These are phyloP conservation scores for Cladosporium sp. DNA, from an alignment of 2,329 filamentous ascomycete genomes.

Conservation along the genomic window DNA sequence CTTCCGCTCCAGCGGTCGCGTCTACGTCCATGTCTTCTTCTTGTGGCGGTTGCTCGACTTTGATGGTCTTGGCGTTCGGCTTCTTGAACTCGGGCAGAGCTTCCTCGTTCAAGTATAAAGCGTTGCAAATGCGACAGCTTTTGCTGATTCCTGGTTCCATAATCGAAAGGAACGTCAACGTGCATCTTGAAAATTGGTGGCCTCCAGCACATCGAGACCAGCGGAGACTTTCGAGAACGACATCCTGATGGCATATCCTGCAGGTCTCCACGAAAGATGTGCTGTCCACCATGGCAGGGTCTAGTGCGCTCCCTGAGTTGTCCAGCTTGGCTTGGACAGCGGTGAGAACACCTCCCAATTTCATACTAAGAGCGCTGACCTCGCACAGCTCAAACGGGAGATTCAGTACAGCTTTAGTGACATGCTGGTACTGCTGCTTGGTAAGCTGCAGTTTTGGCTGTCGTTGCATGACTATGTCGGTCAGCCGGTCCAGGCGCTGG, in stretches of 20 bases:
- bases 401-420: not conserved
- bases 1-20: not conserved
- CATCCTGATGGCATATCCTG: constrained; percentile 51
- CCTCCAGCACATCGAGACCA: constrained; percentile 52
- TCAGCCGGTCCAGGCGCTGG: constrained; percentile 3
- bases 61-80: constrained; percentile 14
- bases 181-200: constrained; percentile 57
- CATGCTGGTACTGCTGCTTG: not conserved
- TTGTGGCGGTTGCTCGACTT: constrained; percentile 18
- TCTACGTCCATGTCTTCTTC: not conserved
- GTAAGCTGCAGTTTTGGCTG: constrained; percentile 9
- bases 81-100: constrained; percentile 14
- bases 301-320: not conserved
- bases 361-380: constrained; percentile 1
- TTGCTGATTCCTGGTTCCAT: constrained; percentile 56
- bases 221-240: constrained; percentile 49
- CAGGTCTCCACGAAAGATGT: constrained; percentile 47
- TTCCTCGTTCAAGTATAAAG: constrained; percentile 51
- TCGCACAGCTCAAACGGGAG: not conserved
- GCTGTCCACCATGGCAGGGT: constrained; percentile 20
- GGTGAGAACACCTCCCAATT: not conserved
- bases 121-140: constrained; percentile 54
- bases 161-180: constrained; percentile 56
- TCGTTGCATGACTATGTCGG: not conserved
- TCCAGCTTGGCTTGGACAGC: constrained; percentile 6